Conservation (phyloP, 495 filamentous ascomycete species). For the Aspergillus sclerotiicarbonarius region DNA sequence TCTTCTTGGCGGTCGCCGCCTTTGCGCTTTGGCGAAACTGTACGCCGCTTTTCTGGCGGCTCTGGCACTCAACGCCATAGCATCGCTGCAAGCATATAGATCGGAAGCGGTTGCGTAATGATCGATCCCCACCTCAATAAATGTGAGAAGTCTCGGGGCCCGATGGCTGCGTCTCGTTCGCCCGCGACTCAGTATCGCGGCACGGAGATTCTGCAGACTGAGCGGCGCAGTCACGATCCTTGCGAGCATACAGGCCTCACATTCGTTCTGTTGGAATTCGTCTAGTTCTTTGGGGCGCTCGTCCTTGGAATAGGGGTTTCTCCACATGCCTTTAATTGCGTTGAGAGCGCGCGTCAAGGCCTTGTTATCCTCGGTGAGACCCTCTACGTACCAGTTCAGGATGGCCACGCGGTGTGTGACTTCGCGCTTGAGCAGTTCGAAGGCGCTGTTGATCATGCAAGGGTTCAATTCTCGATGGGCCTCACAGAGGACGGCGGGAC, state of each 20-base stretch:
- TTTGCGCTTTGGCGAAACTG: not conserved
- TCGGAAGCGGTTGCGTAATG: constrained; percentile 12
- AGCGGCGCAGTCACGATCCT: constrained; percentile 26
- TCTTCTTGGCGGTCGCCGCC: not conserved
- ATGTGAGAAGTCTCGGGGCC: constrained; percentile 22
- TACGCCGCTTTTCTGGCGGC: not conserved
- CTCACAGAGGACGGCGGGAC: constrained; percentile 18
- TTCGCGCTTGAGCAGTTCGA: constrained; percentile 27
- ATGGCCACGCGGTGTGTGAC: constrained; percentile 27
- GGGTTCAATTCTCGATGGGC: constrained; percentile 26
- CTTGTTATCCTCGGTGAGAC: constrained; percentile 11
- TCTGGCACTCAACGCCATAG: not conserved
- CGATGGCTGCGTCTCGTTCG: constrained; percentile 21
- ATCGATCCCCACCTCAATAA: constrained; percentile 25
- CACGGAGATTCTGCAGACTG: constrained; percentile 27
- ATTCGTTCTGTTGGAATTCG: constrained; percentile 31
- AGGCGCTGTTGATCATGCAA: constrained; percentile 20
- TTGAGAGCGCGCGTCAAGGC: constrained; percentile 18
- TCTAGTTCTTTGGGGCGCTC: not conserved
- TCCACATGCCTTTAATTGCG: constrained; percentile 29
- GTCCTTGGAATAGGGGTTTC: not conserved
- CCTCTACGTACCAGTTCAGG: constrained; percentile 23
- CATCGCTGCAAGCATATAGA: constrained; percentile 12
- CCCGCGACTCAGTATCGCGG: constrained; percentile 31
- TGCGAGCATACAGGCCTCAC: constrained; percentile 43